phyloP scores from a whole-genome alignment of 495 filamentous ascomycete genomes.

The Penicillium verhagenii region DNA sequence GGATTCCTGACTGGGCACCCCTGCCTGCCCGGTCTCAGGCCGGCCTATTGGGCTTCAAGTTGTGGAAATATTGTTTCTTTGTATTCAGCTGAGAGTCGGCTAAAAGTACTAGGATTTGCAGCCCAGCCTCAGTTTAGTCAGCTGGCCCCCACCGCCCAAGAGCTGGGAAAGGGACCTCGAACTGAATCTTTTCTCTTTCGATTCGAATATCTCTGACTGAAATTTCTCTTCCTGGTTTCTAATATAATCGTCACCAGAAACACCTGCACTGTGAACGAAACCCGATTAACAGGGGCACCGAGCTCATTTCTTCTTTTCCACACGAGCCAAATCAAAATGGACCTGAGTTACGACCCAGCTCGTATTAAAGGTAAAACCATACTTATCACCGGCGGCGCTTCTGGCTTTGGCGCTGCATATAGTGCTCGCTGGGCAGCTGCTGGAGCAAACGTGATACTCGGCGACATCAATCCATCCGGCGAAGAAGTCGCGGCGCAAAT shows the following conservation, averaged over 20 bases:
- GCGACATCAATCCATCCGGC: conserved; percentile 10
- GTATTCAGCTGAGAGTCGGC: background rate
- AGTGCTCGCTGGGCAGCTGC: conserved; percentile 11
- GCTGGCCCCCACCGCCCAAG: background rate
- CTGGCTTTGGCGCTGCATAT: conserved; percentile 7
- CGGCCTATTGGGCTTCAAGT: too few relatives aligned
- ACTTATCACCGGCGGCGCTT: conserved; percentile 10
- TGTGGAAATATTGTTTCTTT: too few relatives aligned
- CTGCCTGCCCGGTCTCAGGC: too few relatives aligned
- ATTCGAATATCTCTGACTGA: background rate
- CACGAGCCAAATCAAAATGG: conserved; percentile 2
- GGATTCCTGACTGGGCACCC: too few relatives aligned
- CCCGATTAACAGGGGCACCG: background rate
- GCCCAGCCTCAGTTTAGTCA: background rate
- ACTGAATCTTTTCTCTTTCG: background rate
- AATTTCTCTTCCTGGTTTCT: background rate
- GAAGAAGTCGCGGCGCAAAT: conserved; percentile 12
- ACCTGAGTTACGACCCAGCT: conserved; percentile 4
- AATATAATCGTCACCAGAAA: background rate
- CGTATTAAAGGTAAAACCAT: conserved; percentile 8
- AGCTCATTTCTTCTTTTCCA: background rate
- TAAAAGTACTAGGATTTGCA: background rate
- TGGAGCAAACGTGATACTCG: conserved; percentile 11
- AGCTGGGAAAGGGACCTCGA: background rate
- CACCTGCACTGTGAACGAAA: background rate